phyloP scores from a whole-genome alignment of 768 basidiomycete genomes.

The Boletus coccyginus region DNA sequence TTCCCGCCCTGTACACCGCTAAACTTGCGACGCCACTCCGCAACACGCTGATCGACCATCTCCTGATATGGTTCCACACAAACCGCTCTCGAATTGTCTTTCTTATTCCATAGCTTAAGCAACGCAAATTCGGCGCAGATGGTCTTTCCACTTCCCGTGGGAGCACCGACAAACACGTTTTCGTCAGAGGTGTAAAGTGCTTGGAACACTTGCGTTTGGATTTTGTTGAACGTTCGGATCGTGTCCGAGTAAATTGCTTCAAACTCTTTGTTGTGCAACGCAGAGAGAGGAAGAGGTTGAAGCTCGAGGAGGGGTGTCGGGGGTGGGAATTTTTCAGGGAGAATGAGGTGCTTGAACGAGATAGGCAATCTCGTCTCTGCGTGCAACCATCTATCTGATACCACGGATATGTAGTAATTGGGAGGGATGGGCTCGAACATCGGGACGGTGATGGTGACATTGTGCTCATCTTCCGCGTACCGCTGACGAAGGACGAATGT shows the following conservation, averaged over 20 bases:
- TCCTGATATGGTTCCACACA: conserved; percentile 98
- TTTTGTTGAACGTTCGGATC: conserved; percentile 93
- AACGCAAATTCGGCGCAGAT: conserved; percentile 97
- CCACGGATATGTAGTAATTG: conserved; percentile 94
- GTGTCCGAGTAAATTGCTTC: conserved; percentile 80
- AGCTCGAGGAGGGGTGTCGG: conserved; percentile 93
- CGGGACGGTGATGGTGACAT: conserved; percentile 89
- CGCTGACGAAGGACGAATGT: conserved; percentile 88
- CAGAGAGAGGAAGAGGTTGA: conserved; percentile 84
- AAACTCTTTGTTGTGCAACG: conserved; percentile 91
- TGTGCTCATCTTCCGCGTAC: conserved; percentile 93
- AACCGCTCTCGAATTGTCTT: conserved; percentile 77
- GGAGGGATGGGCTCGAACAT: conserved; percentile 98
- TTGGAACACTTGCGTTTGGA: conserved; percentile 99
- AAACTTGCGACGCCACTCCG: conserved; percentile 90
- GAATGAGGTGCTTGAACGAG: conserved; percentile 96
- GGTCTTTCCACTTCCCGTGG: conserved; percentile 96
- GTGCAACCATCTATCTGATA: conserved; percentile 95
- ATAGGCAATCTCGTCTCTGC: conserved; percentile 93
- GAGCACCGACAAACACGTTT: conserved; percentile 95
- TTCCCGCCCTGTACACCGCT: conserved; percentile 82
- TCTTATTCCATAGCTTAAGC: conserved; percentile 90
- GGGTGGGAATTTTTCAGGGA: conserved; percentile 94
- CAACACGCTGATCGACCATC: conserved; percentile 89
- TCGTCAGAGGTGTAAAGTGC: conserved; percentile 95